These are phyloP conservation scores for Hypoxylon sp. DNA, from an alignment of 2,329 filamentous ascomycete genomes.

Conservation along the genomic window DNA sequence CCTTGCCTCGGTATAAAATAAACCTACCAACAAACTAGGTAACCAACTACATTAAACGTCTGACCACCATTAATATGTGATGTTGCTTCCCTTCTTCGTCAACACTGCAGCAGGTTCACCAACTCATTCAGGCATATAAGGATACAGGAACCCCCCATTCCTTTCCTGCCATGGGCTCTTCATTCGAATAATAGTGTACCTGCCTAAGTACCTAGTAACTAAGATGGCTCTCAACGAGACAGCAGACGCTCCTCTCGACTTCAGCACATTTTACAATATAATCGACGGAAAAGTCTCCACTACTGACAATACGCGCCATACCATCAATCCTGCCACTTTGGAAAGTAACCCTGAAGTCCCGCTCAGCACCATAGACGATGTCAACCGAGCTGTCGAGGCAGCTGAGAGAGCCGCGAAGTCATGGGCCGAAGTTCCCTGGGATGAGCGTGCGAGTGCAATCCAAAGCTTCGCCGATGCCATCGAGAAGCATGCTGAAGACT, in stretches of 20 bases:
- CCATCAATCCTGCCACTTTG: slow-evolving; percentile 66
- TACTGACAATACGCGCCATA: slow-evolving; percentile 56
- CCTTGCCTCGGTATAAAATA: too few species aligned
- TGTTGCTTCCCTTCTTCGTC: too few species aligned
- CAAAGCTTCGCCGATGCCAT: slow-evolving; percentile 44
- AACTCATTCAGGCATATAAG: too few species aligned
- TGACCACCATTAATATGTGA: too few species aligned
- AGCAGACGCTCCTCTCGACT: background rate
- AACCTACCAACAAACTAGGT: too few species aligned
- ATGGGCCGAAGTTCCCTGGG: slow-evolving; percentile 60
- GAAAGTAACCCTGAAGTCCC: slow-evolving; percentile 66
- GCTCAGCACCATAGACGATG: slow-evolving; percentile 62
- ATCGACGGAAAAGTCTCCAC: background rate
- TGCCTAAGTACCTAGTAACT: background rate
- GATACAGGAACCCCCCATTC: background rate
- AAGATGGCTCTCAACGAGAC: background rate
- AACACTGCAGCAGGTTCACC: too few species aligned
- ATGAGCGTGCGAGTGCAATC: slow-evolving; percentile 51
- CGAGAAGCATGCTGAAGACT: slow-evolving; percentile 31
- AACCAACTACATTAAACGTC: too few species aligned
- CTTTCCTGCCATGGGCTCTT: background rate
- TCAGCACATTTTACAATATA: background rate
- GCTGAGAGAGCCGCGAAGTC: slow-evolving; percentile 63
- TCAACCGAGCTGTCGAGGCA: slow-evolving; percentile 65
- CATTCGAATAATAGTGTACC: background rate